Conservation (phyloP, 2,329 filamentous ascomycete species). For the Cytospora paraplurivora region DNA sequence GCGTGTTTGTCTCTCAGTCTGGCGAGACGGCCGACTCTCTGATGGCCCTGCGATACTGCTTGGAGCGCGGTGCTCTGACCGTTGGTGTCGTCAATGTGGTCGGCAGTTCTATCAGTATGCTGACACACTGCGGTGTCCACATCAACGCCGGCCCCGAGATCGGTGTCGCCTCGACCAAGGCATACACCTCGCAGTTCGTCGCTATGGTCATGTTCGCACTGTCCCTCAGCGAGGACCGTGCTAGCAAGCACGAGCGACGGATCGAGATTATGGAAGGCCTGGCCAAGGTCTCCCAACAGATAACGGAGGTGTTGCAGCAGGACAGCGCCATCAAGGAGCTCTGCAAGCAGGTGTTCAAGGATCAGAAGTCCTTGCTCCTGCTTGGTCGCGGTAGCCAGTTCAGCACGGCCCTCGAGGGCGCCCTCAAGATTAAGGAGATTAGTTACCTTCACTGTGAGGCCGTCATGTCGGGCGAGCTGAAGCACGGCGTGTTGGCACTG, state of each 20-base stretch:
- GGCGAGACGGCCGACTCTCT: conserved; percentile 98
- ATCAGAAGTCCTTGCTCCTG: conserved; percentile 94
- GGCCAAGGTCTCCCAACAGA: conserved; percentile 82
- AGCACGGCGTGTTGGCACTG: conserved; percentile 95
- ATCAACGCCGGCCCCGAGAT: conserved; percentile 99
- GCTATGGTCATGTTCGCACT: conserved; percentile 99
- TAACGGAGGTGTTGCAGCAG: conserved; percentile 87
- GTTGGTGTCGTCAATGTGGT: conserved; percentile 99
- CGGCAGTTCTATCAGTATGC: conserved; percentile 95
- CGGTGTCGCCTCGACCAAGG: conserved; percentile 98
- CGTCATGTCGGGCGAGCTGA: conserved; percentile 99
- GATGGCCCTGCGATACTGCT: conserved; percentile 94
- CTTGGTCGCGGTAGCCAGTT: conserved; percentile 95
- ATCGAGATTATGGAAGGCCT: conserved; percentile 97
- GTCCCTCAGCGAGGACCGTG: conserved; percentile 92
- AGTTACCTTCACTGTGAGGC: conserved; percentile 99
- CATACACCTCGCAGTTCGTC: conserved; percentile 98
- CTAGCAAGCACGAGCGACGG: conserved; percentile 87
- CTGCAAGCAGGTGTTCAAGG: conserved; percentile 88
- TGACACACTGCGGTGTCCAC: conserved; percentile 99
- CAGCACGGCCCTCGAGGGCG: conserved; percentile 94
- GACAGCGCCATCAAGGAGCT: conserved; percentile 94
- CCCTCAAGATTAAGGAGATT: conserved; percentile 99
- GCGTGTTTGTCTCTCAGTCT: conserved; percentile 97
- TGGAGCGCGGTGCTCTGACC: conserved; percentile 95